These are phyloP conservation scores for Abelmoschus esculentus DNA, from an alignment of 345 rosid genomes.

Conservation along the genomic window DNA sequence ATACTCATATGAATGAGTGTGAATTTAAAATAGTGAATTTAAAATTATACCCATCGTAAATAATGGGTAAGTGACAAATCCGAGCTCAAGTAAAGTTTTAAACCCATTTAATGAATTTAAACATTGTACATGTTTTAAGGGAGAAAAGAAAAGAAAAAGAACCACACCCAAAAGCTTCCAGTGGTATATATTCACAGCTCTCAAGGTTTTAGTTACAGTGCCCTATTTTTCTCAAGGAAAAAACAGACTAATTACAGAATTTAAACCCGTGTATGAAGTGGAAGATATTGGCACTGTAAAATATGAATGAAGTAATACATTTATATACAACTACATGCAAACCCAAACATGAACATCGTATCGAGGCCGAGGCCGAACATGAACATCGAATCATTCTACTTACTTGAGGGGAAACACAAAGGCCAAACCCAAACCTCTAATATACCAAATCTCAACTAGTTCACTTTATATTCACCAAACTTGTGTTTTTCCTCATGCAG, in stretches of 20 bases:
- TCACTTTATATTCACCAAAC: slow-evolving; percentile 55
- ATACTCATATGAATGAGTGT: too few species aligned
- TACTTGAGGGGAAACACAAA: slow-evolving; percentile 9
- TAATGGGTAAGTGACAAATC: too few species aligned
- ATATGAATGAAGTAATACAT: slow-evolving; percentile 9
- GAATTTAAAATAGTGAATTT: too few species aligned
- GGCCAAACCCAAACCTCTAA: background rate
- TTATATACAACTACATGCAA: too few species aligned
- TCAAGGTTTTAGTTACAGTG: slow-evolving; percentile 25
- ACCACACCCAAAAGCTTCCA: background rate
- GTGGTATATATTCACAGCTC: slow-evolving; percentile 5
- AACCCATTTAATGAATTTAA: too few species aligned
- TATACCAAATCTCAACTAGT: slow-evolving; percentile 14
- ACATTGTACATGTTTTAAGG: too few species aligned
- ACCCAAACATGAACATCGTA: too few species aligned
- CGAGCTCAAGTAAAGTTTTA: too few species aligned
- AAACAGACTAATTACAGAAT: slow-evolving; percentile 21
- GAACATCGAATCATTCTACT: slow-evolving; percentile 8
- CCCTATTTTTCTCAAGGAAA: slow-evolving; percentile 1
- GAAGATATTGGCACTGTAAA: slow-evolving; percentile 9
- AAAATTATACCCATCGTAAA: too few species aligned
- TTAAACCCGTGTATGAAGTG: slow-evolving; percentile 10
- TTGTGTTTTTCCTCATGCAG: slow-evolving; percentile 58
- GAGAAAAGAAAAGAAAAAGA: too few species aligned
- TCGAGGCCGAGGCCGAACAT: background rate